Base-by-base conservation (phyloP, 306 rosid species). In the Lathyrus sativus region DNA sequence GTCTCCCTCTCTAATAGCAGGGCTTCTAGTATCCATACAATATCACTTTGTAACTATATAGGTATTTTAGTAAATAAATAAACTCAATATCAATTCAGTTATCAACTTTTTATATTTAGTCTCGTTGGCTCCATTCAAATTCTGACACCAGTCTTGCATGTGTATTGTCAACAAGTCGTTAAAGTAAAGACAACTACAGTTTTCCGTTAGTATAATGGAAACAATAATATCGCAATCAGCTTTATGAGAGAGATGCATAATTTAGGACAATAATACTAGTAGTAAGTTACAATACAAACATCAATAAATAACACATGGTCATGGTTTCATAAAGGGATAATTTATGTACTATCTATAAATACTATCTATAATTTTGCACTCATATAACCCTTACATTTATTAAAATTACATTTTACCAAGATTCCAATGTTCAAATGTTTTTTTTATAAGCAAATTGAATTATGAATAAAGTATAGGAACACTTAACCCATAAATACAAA, bases 161-260 rank as follows among this genome's bases (percentile, higher is more conserved):
- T 22, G 39, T 6, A 46, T 41, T 35, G 29, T 22, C 76, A 50
- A 6, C 62, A 37, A 12, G 43, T 14, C 62, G 64, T 54, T 53
- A 42, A 41, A 24, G 54, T 11, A 22, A 66, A 41, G 68, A 46
- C 62, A 44, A 24, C 1, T 13, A 58, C 57, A 64, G 62, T 66
- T 74, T 75, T 57, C 56, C 3, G 74, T 67, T 67, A 67, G 11
- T 58, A 9, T 14, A 45, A 51, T 35, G 54, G 46, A 68, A 76
- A 61, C 71, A 76, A 43, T 17, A 9, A 44, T 59, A 14, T 65
- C 72, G 2, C 67, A 65, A 75, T 58, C 74, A 67, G 4, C 3
- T 10, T 35, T 35, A 49, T 22, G 0, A 46, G 4, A 50, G 15
- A 62, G 41, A 4, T 42, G 24, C 70, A 43, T 18, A 4, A 53